A percentile compares a stretch with the other conserved stretches of the same genome.
These are phyloP conservation scores for Luffa acutangula DNA, from an alignment of 306 rosid species.

Conservation along the genomic window DNA sequence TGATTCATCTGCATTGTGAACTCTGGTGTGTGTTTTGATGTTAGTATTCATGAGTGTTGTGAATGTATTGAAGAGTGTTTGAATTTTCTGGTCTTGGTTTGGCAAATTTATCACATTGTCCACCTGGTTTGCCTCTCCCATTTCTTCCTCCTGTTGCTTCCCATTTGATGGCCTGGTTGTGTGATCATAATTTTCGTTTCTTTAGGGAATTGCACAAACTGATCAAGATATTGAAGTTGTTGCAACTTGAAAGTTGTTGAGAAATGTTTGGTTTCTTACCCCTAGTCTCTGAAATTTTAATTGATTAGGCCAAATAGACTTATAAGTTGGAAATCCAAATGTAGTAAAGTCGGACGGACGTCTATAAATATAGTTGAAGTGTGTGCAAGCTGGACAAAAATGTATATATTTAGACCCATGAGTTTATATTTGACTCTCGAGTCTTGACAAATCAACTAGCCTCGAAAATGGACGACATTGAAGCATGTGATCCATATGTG, in stretches of 20 bases:
- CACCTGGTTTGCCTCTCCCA: neutral
- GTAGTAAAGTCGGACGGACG: too few relatives aligned
- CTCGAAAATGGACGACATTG: neutral
- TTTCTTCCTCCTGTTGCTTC: neutral
- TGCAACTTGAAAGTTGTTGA: neutral
- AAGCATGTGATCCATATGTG: neutral
- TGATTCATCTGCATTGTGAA: neutral
- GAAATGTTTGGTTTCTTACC: neutral
- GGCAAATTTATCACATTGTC: neutral
- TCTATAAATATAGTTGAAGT: too few relatives aligned
- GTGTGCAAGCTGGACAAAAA: too few relatives aligned
- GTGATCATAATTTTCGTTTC: neutral
- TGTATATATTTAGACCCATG: neutral
- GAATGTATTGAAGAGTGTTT: neutral
- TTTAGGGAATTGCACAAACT: neutral
- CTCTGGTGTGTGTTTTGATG: neutral
- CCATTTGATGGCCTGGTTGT: neutral
- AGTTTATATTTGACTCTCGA: neutral
- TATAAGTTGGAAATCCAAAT: neutral
- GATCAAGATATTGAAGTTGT: neutral
- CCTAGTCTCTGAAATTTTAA: neutral
- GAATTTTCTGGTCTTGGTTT: neutral
- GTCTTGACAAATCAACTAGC: neutral
- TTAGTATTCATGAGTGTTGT: neutral
- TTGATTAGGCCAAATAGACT: neutral